A percentile compares a stretch with the other conserved stretches of the same genome.
Conservation (phyloP, 176 grass and related monocot genomes). For the Oryza glumipatula region DNA sequence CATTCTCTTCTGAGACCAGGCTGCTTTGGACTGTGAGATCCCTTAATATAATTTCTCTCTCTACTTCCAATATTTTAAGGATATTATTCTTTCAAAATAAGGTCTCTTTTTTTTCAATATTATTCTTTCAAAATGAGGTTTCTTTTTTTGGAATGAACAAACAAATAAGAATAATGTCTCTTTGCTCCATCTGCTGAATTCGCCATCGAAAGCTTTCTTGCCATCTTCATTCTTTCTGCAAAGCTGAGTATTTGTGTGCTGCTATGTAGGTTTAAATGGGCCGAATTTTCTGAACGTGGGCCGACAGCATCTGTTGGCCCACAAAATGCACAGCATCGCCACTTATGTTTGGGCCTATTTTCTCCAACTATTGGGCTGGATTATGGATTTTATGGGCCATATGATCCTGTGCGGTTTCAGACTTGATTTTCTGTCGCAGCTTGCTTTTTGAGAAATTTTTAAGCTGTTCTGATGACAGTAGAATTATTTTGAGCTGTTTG, state of each 20-base stretch:
- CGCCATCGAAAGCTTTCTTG: no score
- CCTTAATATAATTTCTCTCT: no score
- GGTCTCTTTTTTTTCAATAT: no score
- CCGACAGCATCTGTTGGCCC: neutral
- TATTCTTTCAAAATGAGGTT: no score
- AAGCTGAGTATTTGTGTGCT: neutral
- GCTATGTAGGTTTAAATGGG: neutral
- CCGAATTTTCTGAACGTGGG: neutral
- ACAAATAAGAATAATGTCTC: no score
- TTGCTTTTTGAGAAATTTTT: neutral
- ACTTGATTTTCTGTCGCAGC: neutral
- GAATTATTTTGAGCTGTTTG: neutral
- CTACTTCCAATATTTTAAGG: no score
- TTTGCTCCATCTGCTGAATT: no score
- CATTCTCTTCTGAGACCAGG: neutral
- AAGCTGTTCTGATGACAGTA: neutral
- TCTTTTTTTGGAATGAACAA: no score
- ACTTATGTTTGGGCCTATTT: neutral
- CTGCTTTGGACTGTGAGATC: no score
- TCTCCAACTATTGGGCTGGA: neutral
- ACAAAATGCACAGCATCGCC: neutral
- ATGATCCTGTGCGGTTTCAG: neutral
- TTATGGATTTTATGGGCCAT: neutral
- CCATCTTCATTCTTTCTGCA: neutral
- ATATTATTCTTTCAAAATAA: no score